These are phyloP conservation scores for Silene uniflora DNA, from an alignment of 148 eudicot species.

Conservation along the genomic window DNA sequence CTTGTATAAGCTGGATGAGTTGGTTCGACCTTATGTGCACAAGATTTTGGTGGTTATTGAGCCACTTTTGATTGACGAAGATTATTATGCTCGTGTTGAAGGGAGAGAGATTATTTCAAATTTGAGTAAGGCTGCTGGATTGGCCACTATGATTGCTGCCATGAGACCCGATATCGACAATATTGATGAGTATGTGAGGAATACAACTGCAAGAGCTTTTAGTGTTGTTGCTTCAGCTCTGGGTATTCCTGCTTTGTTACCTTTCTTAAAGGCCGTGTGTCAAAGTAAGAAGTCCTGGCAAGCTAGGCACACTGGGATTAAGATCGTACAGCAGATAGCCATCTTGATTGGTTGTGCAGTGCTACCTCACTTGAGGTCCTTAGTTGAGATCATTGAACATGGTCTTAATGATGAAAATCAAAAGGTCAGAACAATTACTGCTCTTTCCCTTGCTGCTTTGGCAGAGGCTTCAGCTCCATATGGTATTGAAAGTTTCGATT, in stretches of 20 bases:
- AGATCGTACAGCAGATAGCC: slow-evolving; percentile 97
- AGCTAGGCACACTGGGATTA: slow-evolving; percentile 97
- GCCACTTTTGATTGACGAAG: slow-evolving; percentile 93
- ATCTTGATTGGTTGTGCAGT: slow-evolving; percentile 96
- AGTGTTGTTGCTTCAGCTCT: slow-evolving; percentile 98
- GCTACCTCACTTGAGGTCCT: slow-evolving; percentile 87
- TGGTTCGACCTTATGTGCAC: slow-evolving; percentile 93
- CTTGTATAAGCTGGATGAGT: slow-evolving; percentile 84
- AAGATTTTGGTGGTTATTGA: slow-evolving; percentile 95
- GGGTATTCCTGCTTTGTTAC: slow-evolving; percentile 91
- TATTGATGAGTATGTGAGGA: slow-evolving; percentile 93
- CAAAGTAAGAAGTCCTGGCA: slow-evolving; percentile 99
- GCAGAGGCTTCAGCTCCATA: slow-evolving; percentile 99
- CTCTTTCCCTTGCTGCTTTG: slow-evolving; percentile 93
- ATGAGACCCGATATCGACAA: slow-evolving; percentile 99
- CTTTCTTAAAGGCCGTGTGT: slow-evolving; percentile 95
- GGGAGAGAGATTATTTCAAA: slow-evolving; percentile 96
- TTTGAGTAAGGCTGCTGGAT: slow-evolving; percentile 95
- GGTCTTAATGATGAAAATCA: slow-evolving; percentile 97
- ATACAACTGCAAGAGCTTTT: slow-evolving; percentile 98
- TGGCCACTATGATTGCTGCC: slow-evolving; percentile 99
- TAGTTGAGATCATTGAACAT: slow-evolving; percentile 94
- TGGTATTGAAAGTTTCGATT: slow-evolving; percentile 97
- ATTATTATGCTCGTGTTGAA: slow-evolving; percentile 96
- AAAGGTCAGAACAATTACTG: slow-evolving; percentile 90